phyloP scores from a whole-genome alignment of 345 rosid genomes.

The Brassica nigra region DNA sequence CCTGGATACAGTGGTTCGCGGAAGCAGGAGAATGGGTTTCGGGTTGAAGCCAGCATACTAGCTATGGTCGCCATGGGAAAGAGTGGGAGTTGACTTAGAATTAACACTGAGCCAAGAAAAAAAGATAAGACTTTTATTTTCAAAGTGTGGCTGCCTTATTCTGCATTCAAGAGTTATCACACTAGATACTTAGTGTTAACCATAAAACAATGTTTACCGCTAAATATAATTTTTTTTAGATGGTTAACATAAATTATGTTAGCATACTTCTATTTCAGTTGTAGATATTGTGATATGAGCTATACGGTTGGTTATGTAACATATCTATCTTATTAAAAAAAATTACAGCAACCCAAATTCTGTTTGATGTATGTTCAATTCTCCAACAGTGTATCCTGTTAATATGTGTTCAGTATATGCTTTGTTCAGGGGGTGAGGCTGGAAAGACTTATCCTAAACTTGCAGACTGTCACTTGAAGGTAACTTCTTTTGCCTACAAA shows the following conservation, averaged over 20 bases:
- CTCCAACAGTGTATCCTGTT: neutral
- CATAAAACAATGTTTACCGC: no score
- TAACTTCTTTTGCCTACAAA: conserved; percentile 9
- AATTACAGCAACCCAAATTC: no score
- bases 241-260: no score
- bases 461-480: conserved; percentile 79
- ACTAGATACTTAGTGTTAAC: neutral
- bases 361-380: neutral
- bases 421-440: conserved; percentile 71
- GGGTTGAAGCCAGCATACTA: conserved; percentile 25
- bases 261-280: no score
- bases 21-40: conserved; percentile 1
- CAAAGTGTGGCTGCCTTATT: neutral
- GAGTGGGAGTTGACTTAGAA: neutral
- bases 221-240: no score
- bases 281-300: no score
- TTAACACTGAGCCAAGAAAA: neutral
- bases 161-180: neutral
- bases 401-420: neutral
- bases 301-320: no score
- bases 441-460: conserved; percentile 67
- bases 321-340: no score
- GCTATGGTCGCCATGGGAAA: conserved; percentile 20
- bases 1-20: conserved; percentile 9
- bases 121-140: neutral